Evolutionary conservation across 2,329 filamentous ascomycete genomes (phyloP).

Genomic region (Phialemonium atrogriseum): DNA sequence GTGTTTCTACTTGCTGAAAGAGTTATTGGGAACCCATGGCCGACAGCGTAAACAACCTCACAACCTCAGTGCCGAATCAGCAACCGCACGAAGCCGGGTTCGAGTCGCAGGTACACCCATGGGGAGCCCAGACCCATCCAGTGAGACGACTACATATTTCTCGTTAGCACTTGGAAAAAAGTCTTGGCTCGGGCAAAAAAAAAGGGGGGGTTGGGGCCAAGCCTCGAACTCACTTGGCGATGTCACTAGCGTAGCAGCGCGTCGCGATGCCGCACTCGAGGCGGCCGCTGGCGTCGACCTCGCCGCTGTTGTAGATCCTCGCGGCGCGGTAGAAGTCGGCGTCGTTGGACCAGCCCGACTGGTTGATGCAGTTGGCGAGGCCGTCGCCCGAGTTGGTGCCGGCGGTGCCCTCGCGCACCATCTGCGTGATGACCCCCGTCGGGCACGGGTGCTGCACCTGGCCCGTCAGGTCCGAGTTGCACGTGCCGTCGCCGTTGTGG

Average conservation of each 20-base stretch:
- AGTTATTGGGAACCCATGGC: no score
- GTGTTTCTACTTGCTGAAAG: no score
- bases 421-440: conserved; percentile 15
- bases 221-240: conserved; percentile 34
- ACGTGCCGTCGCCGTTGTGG: conserved; percentile 26
- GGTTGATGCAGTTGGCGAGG: conserved; percentile 26
- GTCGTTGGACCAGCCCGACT: conserved; percentile 20
- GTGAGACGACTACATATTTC: no score
- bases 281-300: conserved; percentile 22
- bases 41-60: no score
- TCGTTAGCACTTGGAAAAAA: no score
- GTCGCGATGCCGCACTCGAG: conserved; percentile 33
- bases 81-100: conserved; percentile 2
- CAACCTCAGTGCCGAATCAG: no score
- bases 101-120: conserved; percentile 1
- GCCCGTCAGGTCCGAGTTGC: conserved; percentile 20
- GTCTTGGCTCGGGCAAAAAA: no score
- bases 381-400: conserved; percentile 33
- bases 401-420: conserved; percentile 30
- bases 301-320: conserved; percentile 42
- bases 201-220: background rate
- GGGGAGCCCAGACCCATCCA: conserved; percentile 1
- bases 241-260: conserved; percentile 40
- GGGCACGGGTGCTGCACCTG: conserved; percentile 18
- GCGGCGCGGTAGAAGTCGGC: conserved; percentile 36